A percentile compares a stretch with the other conserved stretches of the same genome.
phyloP scores from a whole-genome alignment of 345 rosid genomes.

The Rubroshorea leprosula region DNA sequence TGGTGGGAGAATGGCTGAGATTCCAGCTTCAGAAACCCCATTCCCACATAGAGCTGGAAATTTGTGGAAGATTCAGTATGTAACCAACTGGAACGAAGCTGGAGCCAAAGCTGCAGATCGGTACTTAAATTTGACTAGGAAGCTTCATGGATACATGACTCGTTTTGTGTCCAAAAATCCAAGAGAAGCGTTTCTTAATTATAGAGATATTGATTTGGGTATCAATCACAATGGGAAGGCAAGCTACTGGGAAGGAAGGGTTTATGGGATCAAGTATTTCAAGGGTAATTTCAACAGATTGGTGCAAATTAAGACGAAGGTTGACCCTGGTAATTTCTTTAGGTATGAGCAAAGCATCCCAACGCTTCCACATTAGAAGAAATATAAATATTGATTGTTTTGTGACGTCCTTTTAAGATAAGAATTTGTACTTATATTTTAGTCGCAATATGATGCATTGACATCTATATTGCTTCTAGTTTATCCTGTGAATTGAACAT shows the following conservation, averaged over 20 bases:
- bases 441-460: too few relatives aligned
- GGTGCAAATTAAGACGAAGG: slow-evolving; percentile 37
- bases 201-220: slow-evolving; percentile 31
- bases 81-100: slow-evolving; percentile 26
- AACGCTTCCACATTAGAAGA: not conserved
- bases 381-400: not conserved
- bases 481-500: too few relatives aligned
- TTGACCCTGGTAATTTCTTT: slow-evolving; percentile 55
- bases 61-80: slow-evolving; percentile 36
- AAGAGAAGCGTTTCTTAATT: slow-evolving; percentile 28
- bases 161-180: slow-evolving; percentile 44
- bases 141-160: slow-evolving; percentile 30
- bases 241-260: not conserved
- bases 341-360: not conserved
- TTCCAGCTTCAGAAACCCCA: slow-evolving; percentile 29
- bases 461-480: too few relatives aligned
- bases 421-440: too few relatives aligned
- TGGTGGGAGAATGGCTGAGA: slow-evolving; percentile 45
- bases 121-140: slow-evolving; percentile 24
- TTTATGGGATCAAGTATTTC: slow-evolving; percentile 49
- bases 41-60: slow-evolving; percentile 49
- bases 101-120: slow-evolving; percentile 3
- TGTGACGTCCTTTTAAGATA: too few relatives aligned
- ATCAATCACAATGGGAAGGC: slow-evolving; percentile 4
- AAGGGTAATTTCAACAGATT: slow-evolving; percentile 42